Conservation (phyloP, 1,284 basidiomycete species). For the Cutaneotrichosporon dermatis region DNA sequence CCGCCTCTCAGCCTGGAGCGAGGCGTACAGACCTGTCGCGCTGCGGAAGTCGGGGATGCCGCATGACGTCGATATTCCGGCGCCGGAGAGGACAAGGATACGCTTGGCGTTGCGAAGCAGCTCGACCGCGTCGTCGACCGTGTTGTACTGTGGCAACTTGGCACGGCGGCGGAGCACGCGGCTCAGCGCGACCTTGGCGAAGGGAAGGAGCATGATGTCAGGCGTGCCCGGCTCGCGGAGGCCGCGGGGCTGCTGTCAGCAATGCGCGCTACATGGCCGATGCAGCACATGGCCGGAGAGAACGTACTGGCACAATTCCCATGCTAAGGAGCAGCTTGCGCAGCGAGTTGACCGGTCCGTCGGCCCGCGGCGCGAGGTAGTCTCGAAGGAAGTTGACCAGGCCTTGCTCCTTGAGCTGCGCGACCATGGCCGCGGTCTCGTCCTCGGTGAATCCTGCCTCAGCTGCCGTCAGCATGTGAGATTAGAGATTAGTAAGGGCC, state of each 20-base stretch:
- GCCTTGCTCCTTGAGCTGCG: conserved; percentile 66
- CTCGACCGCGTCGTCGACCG: conserved; percentile 71
- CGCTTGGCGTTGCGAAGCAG: conserved; percentile 66
- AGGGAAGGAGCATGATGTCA: conserved; percentile 61
- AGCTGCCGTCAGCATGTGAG: conserved; percentile 17
- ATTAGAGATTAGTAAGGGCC: background rate
- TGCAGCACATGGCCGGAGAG: too few relatives aligned
- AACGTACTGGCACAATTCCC: conserved; percentile 62
- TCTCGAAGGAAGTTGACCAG: conserved; percentile 38
- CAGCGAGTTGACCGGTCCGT: conserved; percentile 56
- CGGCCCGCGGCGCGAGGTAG: conserved; percentile 48
- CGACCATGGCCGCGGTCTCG: conserved; percentile 62
- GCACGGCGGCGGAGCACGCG: conserved; percentile 71
- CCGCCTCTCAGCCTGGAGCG: conserved; percentile 65
- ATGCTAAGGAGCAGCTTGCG: conserved; percentile 69
- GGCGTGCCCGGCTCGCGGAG: conserved; percentile 52
- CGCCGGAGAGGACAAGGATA: conserved; percentile 86
- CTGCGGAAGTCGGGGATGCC: conserved; percentile 88
- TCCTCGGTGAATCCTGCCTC: conserved; percentile 51
- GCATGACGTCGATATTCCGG: conserved; percentile 87
- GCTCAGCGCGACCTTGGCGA: conserved; percentile 71
- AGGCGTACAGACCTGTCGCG: conserved; percentile 75
- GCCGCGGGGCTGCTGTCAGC: conserved; percentile 52
- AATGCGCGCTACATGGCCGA: too few relatives aligned
- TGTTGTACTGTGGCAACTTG: conserved; percentile 70